A percentile compares a stretch with the other conserved stretches of the same genome.
phyloP scores from a whole-genome alignment of 352 stramenopile species.

The Phytopythium boreale region DNA sequence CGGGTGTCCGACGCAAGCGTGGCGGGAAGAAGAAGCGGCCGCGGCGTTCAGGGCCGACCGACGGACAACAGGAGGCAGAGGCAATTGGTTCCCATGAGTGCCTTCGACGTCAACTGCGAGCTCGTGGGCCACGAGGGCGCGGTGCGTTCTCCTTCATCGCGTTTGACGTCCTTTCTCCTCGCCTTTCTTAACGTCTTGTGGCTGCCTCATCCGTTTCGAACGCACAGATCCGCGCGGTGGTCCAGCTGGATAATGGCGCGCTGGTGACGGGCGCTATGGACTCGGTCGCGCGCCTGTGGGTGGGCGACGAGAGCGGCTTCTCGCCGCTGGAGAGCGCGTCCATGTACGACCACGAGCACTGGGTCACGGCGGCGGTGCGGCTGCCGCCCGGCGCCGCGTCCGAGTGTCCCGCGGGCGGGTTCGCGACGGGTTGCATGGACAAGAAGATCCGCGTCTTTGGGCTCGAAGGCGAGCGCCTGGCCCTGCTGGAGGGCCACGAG shows the following conservation, averaged over 20 bases:
- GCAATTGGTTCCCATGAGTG: conserved; percentile 6
- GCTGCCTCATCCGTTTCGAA: neutral
- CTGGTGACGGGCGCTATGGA: conserved; percentile 81
- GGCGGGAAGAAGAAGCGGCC: neutral
- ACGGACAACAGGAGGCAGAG: neutral
- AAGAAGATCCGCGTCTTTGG: conserved; percentile 69
- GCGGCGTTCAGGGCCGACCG: neutral
- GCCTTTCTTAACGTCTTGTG: neutral
- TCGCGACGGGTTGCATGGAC: conserved; percentile 82
- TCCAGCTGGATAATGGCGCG: conserved; percentile 38
- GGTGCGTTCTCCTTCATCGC: conserved; percentile 31
- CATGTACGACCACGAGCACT: conserved; percentile 81
- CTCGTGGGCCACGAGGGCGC: conserved; percentile 74
- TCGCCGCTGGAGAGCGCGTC: conserved; percentile 44
- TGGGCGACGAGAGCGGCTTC: conserved; percentile 33
- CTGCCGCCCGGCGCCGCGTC: conserved; percentile 15
- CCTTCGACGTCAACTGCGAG: conserved; percentile 41
- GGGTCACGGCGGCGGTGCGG: conserved; percentile 61
- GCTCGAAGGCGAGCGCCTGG: conserved; percentile 36
- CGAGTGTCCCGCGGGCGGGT: conserved; percentile 26
- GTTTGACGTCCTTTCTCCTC: too few relatives aligned
- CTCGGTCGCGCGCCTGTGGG: conserved; percentile 53
- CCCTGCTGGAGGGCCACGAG: conserved; percentile 57
- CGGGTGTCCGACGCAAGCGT: neutral
- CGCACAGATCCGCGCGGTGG: conserved; percentile 58